Evolutionary conservation across 176 grass and related monocot genomes (phyloP), one percentile per base, ranked within the genome.

Genomic region (Miscanthus lutarioriparius): DNA sequence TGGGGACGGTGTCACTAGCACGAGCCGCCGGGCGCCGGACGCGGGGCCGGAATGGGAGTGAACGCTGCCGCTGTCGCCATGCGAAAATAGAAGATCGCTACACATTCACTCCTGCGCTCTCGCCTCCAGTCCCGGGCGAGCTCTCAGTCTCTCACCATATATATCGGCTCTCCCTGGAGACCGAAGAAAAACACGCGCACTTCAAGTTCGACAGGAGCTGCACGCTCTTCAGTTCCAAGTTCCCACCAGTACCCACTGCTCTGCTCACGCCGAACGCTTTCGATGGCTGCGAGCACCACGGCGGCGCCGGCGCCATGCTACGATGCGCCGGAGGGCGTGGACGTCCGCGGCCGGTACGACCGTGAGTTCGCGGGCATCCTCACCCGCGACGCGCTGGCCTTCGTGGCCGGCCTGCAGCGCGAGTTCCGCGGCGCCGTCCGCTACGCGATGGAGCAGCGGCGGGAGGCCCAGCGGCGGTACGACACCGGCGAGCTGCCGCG

Each of bases 301-400:
- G 54, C 80, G 56, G 25, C 47, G 47, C 14, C 73, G 77, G 64
- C 53, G 87, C 63, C 39, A 7, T 81, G 17, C 35, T 98, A 95
- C 85, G 96, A 98, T 84, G 75, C 77, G 69, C 91, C 91, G 74
- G 91, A 93, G 82, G 91, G 96, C 72, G 92, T 98, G 79, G 96
- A 95, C 54, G 51, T 98, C 8, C 88, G 87, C 14, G 95, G 92
- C 22, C 92, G 96, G 47, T 98, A 90, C 82, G 89, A 95, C 68
- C 77, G 59, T 1, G 86, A 87, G 75, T 98, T 98, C 71, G 89
- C 89, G 7, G n/a, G 37, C 36, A 78, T 98, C 68, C 96, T 95
- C 12, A 93, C 87, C 30, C 74, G 80, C 68, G 96, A 95, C 48
- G 91, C 96, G 69, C 89, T 98, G 37, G 74, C 15, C 14, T 98